Base-by-base conservation (phyloP, 495 filamentous ascomycete genomes). In the Penicillium dipodomyicola region DNA sequence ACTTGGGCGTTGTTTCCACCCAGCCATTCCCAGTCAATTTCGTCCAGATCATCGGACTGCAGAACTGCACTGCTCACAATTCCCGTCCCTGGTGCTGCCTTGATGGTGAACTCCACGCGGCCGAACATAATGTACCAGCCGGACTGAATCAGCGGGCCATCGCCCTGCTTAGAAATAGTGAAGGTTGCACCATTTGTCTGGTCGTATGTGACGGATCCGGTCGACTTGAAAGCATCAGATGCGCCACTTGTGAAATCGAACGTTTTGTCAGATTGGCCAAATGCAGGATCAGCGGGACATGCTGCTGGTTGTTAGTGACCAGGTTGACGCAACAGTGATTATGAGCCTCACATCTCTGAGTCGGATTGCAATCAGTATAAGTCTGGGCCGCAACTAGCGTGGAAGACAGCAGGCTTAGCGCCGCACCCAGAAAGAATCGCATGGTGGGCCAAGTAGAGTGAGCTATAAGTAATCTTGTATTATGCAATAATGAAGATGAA, bases 1-100 rank as follows among this genome's bases (percentile, higher is more conserved):
- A 83, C 88, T 23, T 79, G 66, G 43, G 73, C 76, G 41, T 72
- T 67, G 61, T 90, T 83, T 29, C 80, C 83, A 45, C 90, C 88
- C 19, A 90, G 80, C 75, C 89, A 92, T 67, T 93, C 91, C 87
- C 87, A 93, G 70, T 96, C 92, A 54, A 96, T 87, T 67, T 96
- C 92, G 65, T 96, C 92, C 19, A 95, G 77, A 61, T 89, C 85
- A 61, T 95, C 91, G 32, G 88, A 92, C 62, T 91, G 82, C 63
- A 93, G 77, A 40, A 95, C 90, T 50, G 91, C 84, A 54, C 87
- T 90, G 72, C 87, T 91, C 52, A 82, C 79, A 19, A 82, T 86
- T n/a, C 85, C 85, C 2, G 71, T 76, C 29, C 85, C 85, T 0
- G 84, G 77, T 5, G 85, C 84, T 15, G 84, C 78, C 63, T 86